Evolutionary conservation across 179 eudicot genomes (phyloP).

Genomic region (Carnegiea gigantea): DNA sequence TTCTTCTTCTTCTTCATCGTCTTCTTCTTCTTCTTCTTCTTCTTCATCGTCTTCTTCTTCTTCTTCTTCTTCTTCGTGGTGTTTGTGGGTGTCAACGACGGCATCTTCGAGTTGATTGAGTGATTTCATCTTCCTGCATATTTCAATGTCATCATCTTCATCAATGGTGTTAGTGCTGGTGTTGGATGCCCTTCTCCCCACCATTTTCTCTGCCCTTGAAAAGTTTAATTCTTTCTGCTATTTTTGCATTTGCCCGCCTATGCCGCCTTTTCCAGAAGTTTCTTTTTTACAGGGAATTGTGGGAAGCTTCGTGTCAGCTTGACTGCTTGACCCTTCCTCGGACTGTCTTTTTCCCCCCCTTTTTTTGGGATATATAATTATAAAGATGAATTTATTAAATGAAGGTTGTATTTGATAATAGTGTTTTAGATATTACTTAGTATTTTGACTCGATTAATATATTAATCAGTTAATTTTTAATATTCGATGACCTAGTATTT

Average conservation of each 20-base stretch:
- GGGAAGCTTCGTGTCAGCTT: too few species aligned
- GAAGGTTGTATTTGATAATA: too few species aligned
- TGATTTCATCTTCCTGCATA: conserved; percentile 4
- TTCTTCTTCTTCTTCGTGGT: conserved; percentile 20
- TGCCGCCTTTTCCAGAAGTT: neutral
- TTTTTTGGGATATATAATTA: too few species aligned
- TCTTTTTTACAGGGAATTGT: too few species aligned
- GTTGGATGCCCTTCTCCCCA: neutral
- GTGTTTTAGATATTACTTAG: too few species aligned
- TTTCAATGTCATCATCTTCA: neutral
- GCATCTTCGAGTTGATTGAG: neutral
- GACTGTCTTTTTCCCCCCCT: too few species aligned
- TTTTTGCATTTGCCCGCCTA: neutral
- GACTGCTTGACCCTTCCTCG: too few species aligned
- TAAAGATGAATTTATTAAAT: too few species aligned
- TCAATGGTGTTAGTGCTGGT: neutral
- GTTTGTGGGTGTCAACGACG: neutral
- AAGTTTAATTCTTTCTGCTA: neutral
- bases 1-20: conserved; percentile 12
- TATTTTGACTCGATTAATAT: too few species aligned
- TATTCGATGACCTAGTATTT: too few species aligned
- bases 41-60: conserved; percentile 18
- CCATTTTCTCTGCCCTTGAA: neutral
- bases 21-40: conserved; percentile 11
- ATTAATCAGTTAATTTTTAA: too few species aligned